phyloP scores from a whole-genome alignment of 805 yeast species.

The Wickerhamiella domercqiae region DNA sequence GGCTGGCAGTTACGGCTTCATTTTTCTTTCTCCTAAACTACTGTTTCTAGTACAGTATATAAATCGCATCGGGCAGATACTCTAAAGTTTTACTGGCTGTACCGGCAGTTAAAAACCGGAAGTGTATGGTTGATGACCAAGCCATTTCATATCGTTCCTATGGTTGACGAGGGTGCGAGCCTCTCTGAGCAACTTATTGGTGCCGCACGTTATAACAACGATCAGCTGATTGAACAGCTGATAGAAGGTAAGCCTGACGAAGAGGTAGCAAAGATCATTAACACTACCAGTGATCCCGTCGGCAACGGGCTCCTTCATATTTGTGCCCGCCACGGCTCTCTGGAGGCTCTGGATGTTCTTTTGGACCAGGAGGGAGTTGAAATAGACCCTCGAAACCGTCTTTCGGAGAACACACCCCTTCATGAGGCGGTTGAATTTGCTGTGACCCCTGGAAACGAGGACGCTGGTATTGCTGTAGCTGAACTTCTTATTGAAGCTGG shows the following conservation, averaged over 20 bases:
- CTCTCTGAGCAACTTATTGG: conserved; percentile 68
- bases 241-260: conserved; percentile 25
- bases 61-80: too few species aligned
- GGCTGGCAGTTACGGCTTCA: too few species aligned
- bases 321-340: conserved; percentile 67
- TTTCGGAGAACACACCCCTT: conserved; percentile 76
- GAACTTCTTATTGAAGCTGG: conserved; percentile 86
- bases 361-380: conserved; percentile 85
- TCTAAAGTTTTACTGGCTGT: too few species aligned
- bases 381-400: conserved; percentile 59
- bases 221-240: conserved; percentile 50
- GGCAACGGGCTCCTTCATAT: conserved; percentile 73
- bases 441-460: conserved; percentile 48
- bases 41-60: too few species aligned
- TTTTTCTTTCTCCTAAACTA: too few species aligned
- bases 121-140: too few species aligned
- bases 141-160: too few species aligned
- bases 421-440: conserved; percentile 73
- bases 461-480: conserved; percentile 44
- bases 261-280: conserved; percentile 38
- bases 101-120: too few species aligned
- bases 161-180: conserved; percentile 77
- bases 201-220: conserved; percentile 76
- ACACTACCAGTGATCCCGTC: conserved; percentile 55
- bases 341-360: conserved; percentile 64